Percentiles rank a stretch among this genome's conserved stretches.
Evolutionary conservation across 768 basidiomycete species (phyloP).

Genomic region (Hemileccinum rubropunctum): DNA sequence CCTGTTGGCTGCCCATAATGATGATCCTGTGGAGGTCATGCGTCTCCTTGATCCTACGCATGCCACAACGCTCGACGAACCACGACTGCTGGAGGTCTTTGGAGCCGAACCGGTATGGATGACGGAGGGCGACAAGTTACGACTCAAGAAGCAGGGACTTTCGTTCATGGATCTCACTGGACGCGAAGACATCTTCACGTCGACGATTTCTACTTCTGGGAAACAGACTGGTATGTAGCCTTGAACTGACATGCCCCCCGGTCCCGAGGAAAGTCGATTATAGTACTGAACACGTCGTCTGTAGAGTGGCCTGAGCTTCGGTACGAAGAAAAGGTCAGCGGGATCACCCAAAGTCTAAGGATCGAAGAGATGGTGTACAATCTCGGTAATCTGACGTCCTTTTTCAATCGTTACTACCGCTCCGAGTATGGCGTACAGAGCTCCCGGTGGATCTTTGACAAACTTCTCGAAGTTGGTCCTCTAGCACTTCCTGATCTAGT

Average conservation of each 20-base stretch:
- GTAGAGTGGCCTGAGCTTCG: slow-evolving; percentile 20
- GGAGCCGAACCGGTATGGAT: slow-evolving; percentile 13
- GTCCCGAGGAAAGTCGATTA: neutral
- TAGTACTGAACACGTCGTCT: neutral
- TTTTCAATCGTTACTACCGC: slow-evolving; percentile 32
- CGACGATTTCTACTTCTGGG: neutral
- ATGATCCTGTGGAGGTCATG: slow-evolving; percentile 17
- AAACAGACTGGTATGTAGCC: neutral
- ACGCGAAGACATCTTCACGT: neutral
- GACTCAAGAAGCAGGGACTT: slow-evolving; percentile 7
- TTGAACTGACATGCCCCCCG: slow-evolving; percentile 12
- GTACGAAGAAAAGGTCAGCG: slow-evolving; percentile 13
- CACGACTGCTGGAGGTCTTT: slow-evolving; percentile 16
- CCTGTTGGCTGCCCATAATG: slow-evolving; percentile 11
- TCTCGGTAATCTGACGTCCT: slow-evolving; percentile 36
- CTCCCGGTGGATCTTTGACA: slow-evolving; percentile 37
- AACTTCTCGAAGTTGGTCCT: slow-evolving; percentile 7
- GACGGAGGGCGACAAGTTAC: slow-evolving; percentile 17
- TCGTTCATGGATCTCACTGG: slow-evolving; percentile 14
- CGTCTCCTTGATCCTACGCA: slow-evolving; percentile 10
- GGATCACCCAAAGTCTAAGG: slow-evolving; percentile 1
- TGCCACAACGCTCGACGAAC: slow-evolving; percentile 16
- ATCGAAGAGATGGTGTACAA: slow-evolving; percentile 35
- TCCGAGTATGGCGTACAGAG: slow-evolving; percentile 39
- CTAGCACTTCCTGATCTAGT: neutral